A percentile compares a stretch with the other conserved stretches of the same genome.
Evolutionary conservation across 179 eudicot genomes (phyloP).

Genomic region (Spinacia oleracea): DNA sequence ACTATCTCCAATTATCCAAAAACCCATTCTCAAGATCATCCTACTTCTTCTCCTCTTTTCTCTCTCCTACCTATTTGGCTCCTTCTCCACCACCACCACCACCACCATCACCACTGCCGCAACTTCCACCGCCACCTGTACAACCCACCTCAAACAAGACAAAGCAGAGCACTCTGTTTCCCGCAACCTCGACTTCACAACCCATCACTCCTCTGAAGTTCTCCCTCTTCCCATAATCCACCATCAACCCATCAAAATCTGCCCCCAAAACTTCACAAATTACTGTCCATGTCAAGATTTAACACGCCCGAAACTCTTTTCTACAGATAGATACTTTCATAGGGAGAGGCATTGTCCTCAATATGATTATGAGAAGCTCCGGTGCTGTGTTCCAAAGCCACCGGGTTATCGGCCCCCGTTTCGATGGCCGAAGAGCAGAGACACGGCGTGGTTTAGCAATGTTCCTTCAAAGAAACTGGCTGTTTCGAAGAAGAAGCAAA

Average conservation of each 20-base stretch:
- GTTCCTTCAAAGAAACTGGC: constrained; percentile 48
- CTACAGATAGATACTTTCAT: constrained; percentile 27
- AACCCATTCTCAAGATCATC: constrained; percentile 23
- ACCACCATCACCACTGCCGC: background rate
- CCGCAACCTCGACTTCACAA: constrained; percentile 27
- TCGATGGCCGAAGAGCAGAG: constrained; percentile 54
- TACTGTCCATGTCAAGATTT: constrained; percentile 66
- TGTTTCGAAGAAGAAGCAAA: constrained; percentile 46
- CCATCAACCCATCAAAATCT: constrained; percentile 22
- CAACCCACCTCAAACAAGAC: background rate
- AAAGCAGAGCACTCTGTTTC: constrained; percentile 11
- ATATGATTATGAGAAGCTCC: constrained; percentile 22
- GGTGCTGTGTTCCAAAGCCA: constrained; percentile 48
- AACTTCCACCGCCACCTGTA: background rate
- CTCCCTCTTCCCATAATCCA: constrained; percentile 7
- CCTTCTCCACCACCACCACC: constrained; percentile 21
- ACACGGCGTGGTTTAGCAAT: constrained; percentile 55
- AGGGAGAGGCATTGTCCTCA: constrained; percentile 62
- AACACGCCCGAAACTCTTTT: constrained; percentile 20
- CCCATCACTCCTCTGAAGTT: constrained; percentile 24
- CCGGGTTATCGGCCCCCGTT: constrained; percentile 44
- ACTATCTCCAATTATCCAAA: background rate
- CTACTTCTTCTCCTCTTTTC: constrained; percentile 29
- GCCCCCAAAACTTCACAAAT: constrained; percentile 50
- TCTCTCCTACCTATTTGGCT: constrained; percentile 39